phyloP scores from a whole-genome alignment of 1,139 yeast genomes.

The Kluyveromyces marxianus region DNA sequence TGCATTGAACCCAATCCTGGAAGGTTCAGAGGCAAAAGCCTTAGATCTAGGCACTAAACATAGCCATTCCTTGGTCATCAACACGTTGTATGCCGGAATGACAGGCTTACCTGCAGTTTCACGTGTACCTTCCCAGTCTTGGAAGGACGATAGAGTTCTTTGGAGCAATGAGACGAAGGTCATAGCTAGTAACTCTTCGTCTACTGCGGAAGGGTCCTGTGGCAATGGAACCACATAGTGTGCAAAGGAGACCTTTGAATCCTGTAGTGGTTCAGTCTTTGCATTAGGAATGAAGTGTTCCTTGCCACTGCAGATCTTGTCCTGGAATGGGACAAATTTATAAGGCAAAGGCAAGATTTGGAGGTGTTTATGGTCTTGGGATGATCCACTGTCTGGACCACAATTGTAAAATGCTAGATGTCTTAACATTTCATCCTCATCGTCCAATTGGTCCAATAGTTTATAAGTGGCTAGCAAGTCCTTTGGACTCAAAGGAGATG shows the following conservation, averaged over 20 bases:
- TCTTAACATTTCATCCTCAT: constrained; percentile 32
- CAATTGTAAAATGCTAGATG: constrained; percentile 82
- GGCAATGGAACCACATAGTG: constrained; percentile 73
- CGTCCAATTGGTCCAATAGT: constrained; percentile 38
- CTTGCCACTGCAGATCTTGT: constrained; percentile 40
- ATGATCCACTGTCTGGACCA: constrained; percentile 85
- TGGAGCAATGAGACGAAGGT: constrained; percentile 65
- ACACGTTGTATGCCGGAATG: constrained; percentile 58
- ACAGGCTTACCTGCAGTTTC: constrained; percentile 33
- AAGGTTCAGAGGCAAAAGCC: constrained; percentile 19
- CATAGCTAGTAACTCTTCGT: constrained; percentile 46
- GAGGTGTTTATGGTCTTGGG: constrained; percentile 86
- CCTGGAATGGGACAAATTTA: constrained; percentile 55
- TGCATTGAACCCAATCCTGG: constrained; percentile 60
- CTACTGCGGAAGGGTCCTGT: constrained; percentile 35
- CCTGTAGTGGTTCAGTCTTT: constrained; percentile 52
- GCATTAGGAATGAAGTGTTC: constrained; percentile 48
- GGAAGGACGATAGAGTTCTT: constrained; percentile 57
- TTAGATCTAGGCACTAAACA: constrained; percentile 74
- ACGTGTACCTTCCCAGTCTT: constrained; percentile 34
- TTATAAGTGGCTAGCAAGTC: constrained; percentile 58
- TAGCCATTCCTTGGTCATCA: constrained; percentile 77
- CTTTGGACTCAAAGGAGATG: constrained; percentile 56
- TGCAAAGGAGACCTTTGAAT: constrained; percentile 62
- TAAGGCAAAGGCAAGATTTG: constrained; percentile 73